Evolutionary conservation across 768 basidiomycete species (phyloP), one percentile per base, ranked within the genome.

Genomic region (Boletellus ananiceps): DNA sequence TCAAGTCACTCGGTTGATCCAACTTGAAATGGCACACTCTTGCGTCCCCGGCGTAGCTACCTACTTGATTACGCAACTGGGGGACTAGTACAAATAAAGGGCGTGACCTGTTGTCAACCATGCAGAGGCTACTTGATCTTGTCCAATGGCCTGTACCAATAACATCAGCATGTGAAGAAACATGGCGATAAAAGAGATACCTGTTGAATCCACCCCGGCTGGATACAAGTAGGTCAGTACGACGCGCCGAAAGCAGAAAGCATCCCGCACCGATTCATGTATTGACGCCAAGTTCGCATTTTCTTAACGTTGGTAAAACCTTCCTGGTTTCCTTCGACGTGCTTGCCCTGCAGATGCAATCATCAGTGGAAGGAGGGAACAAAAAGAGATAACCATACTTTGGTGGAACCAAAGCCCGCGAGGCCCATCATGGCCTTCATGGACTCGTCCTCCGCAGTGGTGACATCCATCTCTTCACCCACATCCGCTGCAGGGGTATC

Each of bases 391-490:
- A 11, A 5, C 19, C 69, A 46, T 58, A 90, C 93, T 76, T 97
- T 96, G 0, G 95, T 95, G 0, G 83, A 76, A 9, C 88, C 92
- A 63, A 98, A 98, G 9, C 91, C 89, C 40, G 69, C 61, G 59
- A 98, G 70, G 36, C 95, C 94, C 90, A 98, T 95, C 75, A 82
- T 78, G 33, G 85, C 81, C 79, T 87, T 88, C 83, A 96, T 91
- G 46, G 81, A 84, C 40, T 80, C 79, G 19, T 88, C 87, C 35
- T 87, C 88, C 13, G 81, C 83, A 49, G 74, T 74, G n/a, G 76
- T 78, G 25, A 70, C 73, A 15, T 75, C 75, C 73, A 75, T 74
- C 9, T 67, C 77, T 58, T 78, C 74, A 35, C 67, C 72, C 19
- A 71, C 79, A 50, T 84, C 82, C 13, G 68, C 70, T 38, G 69